Evolutionary conservation across 345 rosid genomes (phyloP), one percentile per base, ranked within the genome.

Genomic region (Populus nigra): DNA sequence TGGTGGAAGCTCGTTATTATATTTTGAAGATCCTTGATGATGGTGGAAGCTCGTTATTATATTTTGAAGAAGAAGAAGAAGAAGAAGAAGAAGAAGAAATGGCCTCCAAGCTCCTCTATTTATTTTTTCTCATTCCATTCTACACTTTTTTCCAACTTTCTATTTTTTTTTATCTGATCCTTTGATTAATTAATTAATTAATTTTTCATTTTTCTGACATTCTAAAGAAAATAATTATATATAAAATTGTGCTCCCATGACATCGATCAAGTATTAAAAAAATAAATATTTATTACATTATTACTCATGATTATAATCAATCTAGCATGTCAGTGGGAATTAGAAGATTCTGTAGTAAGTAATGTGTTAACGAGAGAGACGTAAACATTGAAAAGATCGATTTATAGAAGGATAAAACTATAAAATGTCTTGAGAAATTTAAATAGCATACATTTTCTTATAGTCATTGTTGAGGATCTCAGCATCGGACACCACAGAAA

Each of bases 381-480:
- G 36, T 33, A 33, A 4, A 33, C 35, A 4, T 33, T 33, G 36
- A 33, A 33, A 33, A 33, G 36, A 4, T 33, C 0, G 36, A 33
- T 33, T 33, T 4, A 33, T 33, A 33, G 35, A 33, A 33, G 35
- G 35, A 33, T 33, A 33, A 41, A 41, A 41, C 47, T 41, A 11
- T 43, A 0, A 43, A 11, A 43, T 2, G 47, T 3, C 6, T 3
- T n/a, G 25, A 25, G 18, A 22, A 4, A 9, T 36, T 83, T 73
- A 93, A 75, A 93, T 91, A 38, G 97, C 98, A 25, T 93, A 92
- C 97, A 93, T 88, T 83, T 88, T 92, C 88, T 88, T 89, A 68
- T 80, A 90, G 76, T 93, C 94, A 29, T 86, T 89, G 77, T 83
- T 86, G 41, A 91, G 76, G 62, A 92, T 78, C 72, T 90, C 97